These are phyloP conservation scores for Kondoa subrosea DNA, from an alignment of 768 basidiomycete species.

Conservation along the genomic window DNA sequence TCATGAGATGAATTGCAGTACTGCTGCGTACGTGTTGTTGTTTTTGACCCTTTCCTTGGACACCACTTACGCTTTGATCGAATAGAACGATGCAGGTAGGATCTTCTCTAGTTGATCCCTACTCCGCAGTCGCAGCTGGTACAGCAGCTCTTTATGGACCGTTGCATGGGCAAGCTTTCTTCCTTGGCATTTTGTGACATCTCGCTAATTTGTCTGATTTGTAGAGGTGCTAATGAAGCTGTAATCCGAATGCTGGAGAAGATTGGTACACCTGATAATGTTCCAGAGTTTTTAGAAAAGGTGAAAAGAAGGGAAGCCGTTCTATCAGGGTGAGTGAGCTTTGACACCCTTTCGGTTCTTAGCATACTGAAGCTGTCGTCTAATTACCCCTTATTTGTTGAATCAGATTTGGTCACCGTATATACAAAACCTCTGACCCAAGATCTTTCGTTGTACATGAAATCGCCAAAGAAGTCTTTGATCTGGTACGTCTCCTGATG, in stretches of 20 bases:
- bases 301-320: slow-evolving; percentile 80
- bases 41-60: neutral
- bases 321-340: slow-evolving; percentile 47
- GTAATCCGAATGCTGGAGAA: slow-evolving; percentile 85
- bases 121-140: slow-evolving; percentile 68
- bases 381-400: too few species aligned
- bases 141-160: slow-evolving; percentile 60
- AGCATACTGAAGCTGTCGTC: neutral
- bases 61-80: slow-evolving; percentile 31
- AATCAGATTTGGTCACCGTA: too few species aligned
- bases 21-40: slow-evolving; percentile 62
- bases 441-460: slow-evolving; percentile 78
- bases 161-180: too few species aligned
- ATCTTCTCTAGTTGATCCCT: slow-evolving; percentile 78
- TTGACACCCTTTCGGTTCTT: too few species aligned
- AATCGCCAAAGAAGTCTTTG: slow-evolving; percentile 67
- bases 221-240: slow-evolving; percentile 73
- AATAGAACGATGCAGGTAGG: slow-evolving; percentile 77
- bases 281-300: slow-evolving; percentile 45
- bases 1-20: slow-evolving; percentile 63
- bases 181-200: too few species aligned
- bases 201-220: slow-evolving; percentile 19
- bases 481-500: neutral
- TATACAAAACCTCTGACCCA: slow-evolving; percentile 72
- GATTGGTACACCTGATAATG: slow-evolving; percentile 52